Evolutionary conservation across 2,329 filamentous ascomycete species (phyloP), one percentile per base, ranked within the genome.

Genomic region (Ophiosphaerella korrae): DNA sequence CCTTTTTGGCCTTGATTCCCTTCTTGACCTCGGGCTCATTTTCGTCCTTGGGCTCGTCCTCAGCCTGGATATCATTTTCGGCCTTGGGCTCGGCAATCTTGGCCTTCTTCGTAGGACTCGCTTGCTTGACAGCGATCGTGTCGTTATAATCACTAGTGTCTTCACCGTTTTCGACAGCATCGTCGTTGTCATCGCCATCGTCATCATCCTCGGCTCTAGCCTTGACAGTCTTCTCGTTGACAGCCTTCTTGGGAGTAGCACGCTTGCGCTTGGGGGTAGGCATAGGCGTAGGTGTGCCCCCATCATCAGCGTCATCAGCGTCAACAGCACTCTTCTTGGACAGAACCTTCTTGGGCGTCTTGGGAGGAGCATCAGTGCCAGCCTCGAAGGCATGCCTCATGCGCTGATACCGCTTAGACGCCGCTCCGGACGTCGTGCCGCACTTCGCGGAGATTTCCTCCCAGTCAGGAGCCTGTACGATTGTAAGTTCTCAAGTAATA

Each of bases 331-430:
- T 36, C 48, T 60, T 59, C 48, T 45, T 52, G 11, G 32, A 34
- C 4, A 40, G 32, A 1, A 42, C 39, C 33, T 43, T 53, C 2
- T 51, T 47, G 2, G 54, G 48, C 6, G 26, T 21, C 14, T 46
- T 55, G 9, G 37, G 14, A 3, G 60, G 55, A 11, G 44, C 35
- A 3, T 43, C 50, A 1, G 45, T 58, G 3, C 58, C 62, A 1
- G 52, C 50, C 37, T 72, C 67, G 16, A 67, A 66, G 1, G 62
- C 60, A 21, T 61, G 48, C 49, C 72, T 74, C 48, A 73, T 62
- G 12, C 71, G 64, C 0, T 59, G 62, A 34, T 65, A 73, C 12
- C 70, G 69, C 61, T 73, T 73, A 0, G 59, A 55, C 2, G 66
- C 68, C 0, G 71, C 68, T 14, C 66, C 70, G 2, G 59, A n/a